Evolutionary conservation across 768 basidiomycete genomes (phyloP), one percentile per base, ranked within the genome.

Genomic region (Cyclocybe cylindracea): DNA sequence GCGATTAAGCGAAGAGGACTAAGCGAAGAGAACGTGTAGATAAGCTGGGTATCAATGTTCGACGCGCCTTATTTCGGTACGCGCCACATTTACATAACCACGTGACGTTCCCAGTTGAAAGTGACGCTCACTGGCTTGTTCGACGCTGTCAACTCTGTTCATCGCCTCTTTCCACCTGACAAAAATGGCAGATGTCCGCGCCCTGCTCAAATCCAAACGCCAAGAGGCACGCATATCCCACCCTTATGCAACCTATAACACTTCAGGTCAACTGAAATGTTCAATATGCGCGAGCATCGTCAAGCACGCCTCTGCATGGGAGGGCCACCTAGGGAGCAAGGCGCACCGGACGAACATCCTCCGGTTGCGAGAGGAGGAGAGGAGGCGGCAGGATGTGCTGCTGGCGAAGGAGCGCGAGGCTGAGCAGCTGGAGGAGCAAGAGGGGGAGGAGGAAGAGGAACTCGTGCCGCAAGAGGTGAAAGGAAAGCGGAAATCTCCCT

Each of bases 271-370:
- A 61, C 74, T 94, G 29, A 80, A 83, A 51, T 94, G 91, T 59
- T 61, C 74, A 4, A 79, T 83, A 19, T 94, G 91, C 61, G 76
- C 76, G 1, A 78, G 73, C 9, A 51, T 69, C 14, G 76, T 94
- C 50, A 93, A 91, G 61, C 83, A 91, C 61, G 79, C 88, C 3
- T 82, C 87, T 19, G 87, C 87, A n/a, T 94, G 91, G 91, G 84
- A 91, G 53, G 89, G 91, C 16, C 91, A 94, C 68, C 66, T 94
- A 14, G 90, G 86, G 10, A 90, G 87, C 70, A 93, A 93, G 70
- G 69, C 69, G 1, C 91, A 94, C 64, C 83, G 91, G 33, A 84
- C 76, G 37, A 85, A 82, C 61, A 83, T 85, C 13, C 75, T 76
- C 9, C 79, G 80, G 13, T 61, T 84, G 39, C 80, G 76, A 54